phyloP scores from a whole-genome alignment of 1,284 basidiomycete species.

The Neonothopanus nambi region DNA sequence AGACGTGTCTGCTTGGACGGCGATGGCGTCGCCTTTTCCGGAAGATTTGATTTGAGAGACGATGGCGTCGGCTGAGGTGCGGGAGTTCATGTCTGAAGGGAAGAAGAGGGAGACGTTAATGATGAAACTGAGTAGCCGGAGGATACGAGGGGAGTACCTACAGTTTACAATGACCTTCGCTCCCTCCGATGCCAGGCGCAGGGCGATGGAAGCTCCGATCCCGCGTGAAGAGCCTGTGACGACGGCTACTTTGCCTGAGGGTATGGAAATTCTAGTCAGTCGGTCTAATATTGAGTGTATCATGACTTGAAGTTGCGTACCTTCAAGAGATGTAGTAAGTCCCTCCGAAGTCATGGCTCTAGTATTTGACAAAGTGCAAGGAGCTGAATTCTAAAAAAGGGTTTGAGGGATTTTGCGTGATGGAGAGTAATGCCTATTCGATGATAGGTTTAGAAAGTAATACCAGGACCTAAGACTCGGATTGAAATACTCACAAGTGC shows the following conservation, averaged over 20 bases:
- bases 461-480: too few species aligned
- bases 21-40: conserved; percentile 46
- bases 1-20: conserved; percentile 53
- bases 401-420: too few species aligned
- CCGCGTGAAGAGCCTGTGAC: conserved; percentile 64
- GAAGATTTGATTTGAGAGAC: conserved; percentile 43
- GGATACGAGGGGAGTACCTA: not conserved
- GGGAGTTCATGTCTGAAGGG: conserved; percentile 22
- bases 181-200: conserved; percentile 51
- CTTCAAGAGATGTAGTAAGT: too few species aligned
- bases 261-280: too few species aligned
- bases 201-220: conserved; percentile 58
- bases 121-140: not conserved
- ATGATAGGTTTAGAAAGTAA: too few species aligned
- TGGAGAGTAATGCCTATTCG: too few species aligned
- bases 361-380: too few species aligned
- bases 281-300: too few species aligned
- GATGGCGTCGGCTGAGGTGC: conserved; percentile 44
- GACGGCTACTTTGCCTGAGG: conserved; percentile 50
- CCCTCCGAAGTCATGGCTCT: too few species aligned
- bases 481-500: too few species aligned
- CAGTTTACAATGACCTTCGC: conserved; percentile 61
- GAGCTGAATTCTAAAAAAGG: too few species aligned
- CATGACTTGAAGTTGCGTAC: too few species aligned
- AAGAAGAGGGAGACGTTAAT: not conserved